Evolutionary conservation across 1,284 basidiomycete genomes (phyloP), one percentile per base, ranked within the genome.

Genomic region (Apiotrichum veenhuisii): DNA sequence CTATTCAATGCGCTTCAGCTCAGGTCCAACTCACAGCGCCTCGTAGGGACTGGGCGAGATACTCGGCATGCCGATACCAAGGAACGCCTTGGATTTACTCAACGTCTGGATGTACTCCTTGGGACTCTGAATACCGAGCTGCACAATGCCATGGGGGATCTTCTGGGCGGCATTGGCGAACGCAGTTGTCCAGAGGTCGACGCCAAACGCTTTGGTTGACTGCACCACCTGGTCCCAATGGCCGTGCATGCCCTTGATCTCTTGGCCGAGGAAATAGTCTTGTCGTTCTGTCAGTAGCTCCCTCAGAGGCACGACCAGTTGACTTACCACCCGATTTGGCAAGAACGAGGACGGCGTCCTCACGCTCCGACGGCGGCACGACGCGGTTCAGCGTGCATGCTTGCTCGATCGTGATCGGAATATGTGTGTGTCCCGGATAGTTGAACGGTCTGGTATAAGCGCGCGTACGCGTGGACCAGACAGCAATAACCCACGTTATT

Each of bases 371-470:
- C n/a, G 60, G 61, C n/a, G 67, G 61, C 11, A 52, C 67, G 20
- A 64, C 49, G 8, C 65, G 64, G 2, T 68, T 50, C 7, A 55
- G 50, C 20, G 66, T 47, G 51, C 75, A 77, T 10, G 61, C 52
- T 20, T 68, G 61, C 60, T 75, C 71, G 53, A 77, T 67, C 15
- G 70, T 65, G 50, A 74, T 67, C 1, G 73, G 68, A 9, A 75
- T 69, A 60, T 22, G 57, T 52, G 58, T 73, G 70, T 25, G 62
- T 42, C 14, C 55, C 52, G 26, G 71, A 66, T 51, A 70, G 55
- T 18, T 65, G 59, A 64, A 74, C 1, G 73, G 70, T 20, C 69
- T 74, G 53, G 34, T 4, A 30, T 30, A 30, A 30, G 12, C 7
- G 30, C 12, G 30, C 30, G 7, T 12, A 30, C 5, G 5, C 30